These are phyloP conservation scores for Fagus sylvatica DNA, from an alignment of 306 rosid genomes.

Conservation along the genomic window DNA sequence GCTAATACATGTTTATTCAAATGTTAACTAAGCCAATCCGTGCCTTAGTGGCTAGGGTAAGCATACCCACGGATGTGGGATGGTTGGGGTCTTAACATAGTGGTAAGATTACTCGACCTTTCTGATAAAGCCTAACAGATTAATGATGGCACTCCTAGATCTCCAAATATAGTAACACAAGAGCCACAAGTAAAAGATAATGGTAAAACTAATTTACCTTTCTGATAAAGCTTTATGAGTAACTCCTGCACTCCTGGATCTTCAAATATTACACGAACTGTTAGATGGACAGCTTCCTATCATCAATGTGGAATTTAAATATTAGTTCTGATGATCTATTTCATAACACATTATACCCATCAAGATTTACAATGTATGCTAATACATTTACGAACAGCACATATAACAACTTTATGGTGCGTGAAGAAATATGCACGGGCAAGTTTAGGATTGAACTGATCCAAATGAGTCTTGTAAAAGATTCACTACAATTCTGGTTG, in stretches of 20 bases:
- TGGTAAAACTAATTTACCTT: conserved; percentile 35
- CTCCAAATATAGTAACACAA: conserved; percentile 57
- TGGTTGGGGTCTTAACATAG: too few species aligned
- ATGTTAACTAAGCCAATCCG: too few species aligned
- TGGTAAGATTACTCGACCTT: conserved; percentile 30
- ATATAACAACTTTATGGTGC: neutral
- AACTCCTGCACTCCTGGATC: conserved; percentile 98
- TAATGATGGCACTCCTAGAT: conserved; percentile 86
- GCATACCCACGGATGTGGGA: too few species aligned
- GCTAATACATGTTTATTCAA: too few species aligned
- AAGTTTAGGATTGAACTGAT: neutral
- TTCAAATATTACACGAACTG: conserved; percentile 94
- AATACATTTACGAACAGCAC: neutral
- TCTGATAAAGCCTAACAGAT: conserved; percentile 75
- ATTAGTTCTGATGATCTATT: conserved; percentile 12
- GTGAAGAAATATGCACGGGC: neutral
- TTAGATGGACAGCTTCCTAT: conserved; percentile 92
- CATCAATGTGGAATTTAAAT: conserved; percentile 26
- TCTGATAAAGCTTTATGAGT: conserved; percentile 78
- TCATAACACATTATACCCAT: conserved; percentile 21
- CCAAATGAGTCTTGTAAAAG: neutral
- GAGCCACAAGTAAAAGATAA: neutral
- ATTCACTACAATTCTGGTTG: neutral
- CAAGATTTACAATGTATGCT: conserved; percentile 8
- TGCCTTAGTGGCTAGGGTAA: too few species aligned